Evolutionary conservation across 352 stramenopile species (phyloP).

Genomic region (Phytophthora tentaculata): DNA sequence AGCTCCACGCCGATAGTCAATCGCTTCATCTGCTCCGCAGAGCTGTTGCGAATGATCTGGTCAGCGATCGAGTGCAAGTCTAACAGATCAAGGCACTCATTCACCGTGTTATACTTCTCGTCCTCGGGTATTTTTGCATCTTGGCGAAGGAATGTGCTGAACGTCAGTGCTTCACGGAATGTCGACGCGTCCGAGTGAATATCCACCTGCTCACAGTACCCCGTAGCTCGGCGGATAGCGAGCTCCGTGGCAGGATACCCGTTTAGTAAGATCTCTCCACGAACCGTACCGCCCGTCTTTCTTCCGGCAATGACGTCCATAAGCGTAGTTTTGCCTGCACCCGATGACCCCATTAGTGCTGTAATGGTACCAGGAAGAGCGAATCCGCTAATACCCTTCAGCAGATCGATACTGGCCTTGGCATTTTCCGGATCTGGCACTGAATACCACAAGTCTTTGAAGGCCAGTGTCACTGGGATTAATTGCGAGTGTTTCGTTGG

Average conservation of each 20-base stretch:
- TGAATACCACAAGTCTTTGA: conserved; percentile 45
- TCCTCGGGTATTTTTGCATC: conserved; percentile 13
- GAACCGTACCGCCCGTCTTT: conserved; percentile 17
- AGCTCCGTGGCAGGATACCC: conserved; percentile 43
- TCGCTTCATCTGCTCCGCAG: conserved; percentile 49
- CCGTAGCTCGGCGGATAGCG: conserved; percentile 37
- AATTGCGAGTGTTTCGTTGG: not conserved
- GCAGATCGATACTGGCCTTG: conserved; percentile 56
- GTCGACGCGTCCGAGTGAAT: conserved; percentile 85
- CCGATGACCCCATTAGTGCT: conserved; percentile 86
- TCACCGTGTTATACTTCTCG: conserved; percentile 30
- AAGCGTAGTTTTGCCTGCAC: conserved; percentile 55
- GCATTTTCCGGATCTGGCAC: conserved; percentile 29
- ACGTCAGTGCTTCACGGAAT: conserved; percentile 60
- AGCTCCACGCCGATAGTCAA: conserved; percentile 59
- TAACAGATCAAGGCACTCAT: conserved; percentile 38
- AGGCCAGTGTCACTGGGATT: conserved; percentile 33
- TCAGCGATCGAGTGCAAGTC: conserved; percentile 25
- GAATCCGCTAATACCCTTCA: conserved; percentile 73
- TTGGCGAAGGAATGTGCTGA: conserved; percentile 72
- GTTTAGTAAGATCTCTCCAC: conserved; percentile 86
- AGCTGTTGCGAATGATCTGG: conserved; percentile 37
- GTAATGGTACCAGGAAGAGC: conserved; percentile 79
- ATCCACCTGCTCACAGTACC: conserved; percentile 79
- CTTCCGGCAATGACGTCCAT: conserved; percentile 32